A percentile compares a stretch with the other conserved stretches of the same genome.
Evolutionary conservation across 495 filamentous ascomycete genomes (phyloP).

Genomic region (Jackrogersella minutella): DNA sequence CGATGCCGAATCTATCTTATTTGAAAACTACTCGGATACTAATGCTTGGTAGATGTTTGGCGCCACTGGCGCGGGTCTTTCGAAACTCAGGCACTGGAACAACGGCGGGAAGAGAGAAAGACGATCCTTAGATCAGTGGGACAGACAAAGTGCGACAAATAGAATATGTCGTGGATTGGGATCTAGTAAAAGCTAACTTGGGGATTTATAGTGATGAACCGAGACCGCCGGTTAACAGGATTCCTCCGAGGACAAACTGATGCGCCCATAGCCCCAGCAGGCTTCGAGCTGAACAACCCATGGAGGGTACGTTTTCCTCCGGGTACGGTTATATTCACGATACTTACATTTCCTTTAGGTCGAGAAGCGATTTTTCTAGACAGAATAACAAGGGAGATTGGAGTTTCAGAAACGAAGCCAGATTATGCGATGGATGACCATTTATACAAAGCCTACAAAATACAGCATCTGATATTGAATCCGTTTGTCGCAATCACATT

Average conservation of each 20-base stretch:
- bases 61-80: slow-evolving; percentile 77
- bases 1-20: slow-evolving; percentile 32
- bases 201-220: slow-evolving; percentile 84
- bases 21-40: slow-evolving; percentile 39
- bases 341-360: slow-evolving; percentile 47
- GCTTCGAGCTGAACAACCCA: slow-evolving; percentile 93
- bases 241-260: slow-evolving; percentile 84
- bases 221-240: slow-evolving; percentile 90
- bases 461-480: slow-evolving; percentile 29
- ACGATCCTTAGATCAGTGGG: slow-evolving; percentile 90
- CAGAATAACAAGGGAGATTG: background rate
- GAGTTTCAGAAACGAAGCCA: slow-evolving; percentile 9
- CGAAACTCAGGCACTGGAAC: slow-evolving; percentile 74
- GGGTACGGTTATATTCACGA: background rate
- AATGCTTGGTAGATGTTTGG: slow-evolving; percentile 80
- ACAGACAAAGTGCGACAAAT: slow-evolving; percentile 78
- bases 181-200: slow-evolving; percentile 43
- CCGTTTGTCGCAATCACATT: slow-evolving; percentile 2
- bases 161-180: background rate
- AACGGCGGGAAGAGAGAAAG: slow-evolving; percentile 89
- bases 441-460: slow-evolving; percentile 35
- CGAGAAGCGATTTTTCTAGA: slow-evolving; percentile 59
- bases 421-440: slow-evolving; percentile 2
- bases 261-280: slow-evolving; percentile 76
- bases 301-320: slow-evolving; percentile 70